Conservation (phyloP, 345 rosid genomes). For the Sapria himalayana region DNA sequence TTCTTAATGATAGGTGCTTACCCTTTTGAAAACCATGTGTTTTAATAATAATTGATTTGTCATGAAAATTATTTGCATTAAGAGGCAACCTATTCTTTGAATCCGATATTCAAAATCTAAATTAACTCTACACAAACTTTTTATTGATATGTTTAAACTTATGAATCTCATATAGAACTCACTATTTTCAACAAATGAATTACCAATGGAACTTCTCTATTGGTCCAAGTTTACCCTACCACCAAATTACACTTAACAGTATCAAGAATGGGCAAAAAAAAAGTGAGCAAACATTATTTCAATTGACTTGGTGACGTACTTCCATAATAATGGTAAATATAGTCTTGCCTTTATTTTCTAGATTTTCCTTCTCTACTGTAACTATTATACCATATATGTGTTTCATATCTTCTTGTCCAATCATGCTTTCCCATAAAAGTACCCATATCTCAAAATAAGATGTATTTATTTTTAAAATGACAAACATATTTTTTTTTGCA, state of each 20-base stretch:
- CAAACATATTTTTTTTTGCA: too few species aligned
- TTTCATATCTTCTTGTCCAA: too few species aligned
- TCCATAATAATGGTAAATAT: constrained; percentile 14
- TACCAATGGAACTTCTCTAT: constrained; percentile 9
- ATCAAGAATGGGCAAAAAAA: constrained; percentile 2
- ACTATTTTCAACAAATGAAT: constrained; percentile 37
- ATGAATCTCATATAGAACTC: too few species aligned
- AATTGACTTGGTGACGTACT: constrained; percentile 19
- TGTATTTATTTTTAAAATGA: too few species aligned
- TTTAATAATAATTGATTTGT: constrained; percentile 24
- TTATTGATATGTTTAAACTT: too few species aligned
- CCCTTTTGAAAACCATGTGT: constrained; percentile 40
- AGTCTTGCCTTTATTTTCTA: constrained; percentile 31
- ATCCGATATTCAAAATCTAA: too few species aligned
- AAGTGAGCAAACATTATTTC: constrained; percentile 3
- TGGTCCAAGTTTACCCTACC: constrained; percentile 12
- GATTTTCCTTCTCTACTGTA: too few species aligned
- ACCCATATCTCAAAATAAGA: too few species aligned
- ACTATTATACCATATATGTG: too few species aligned
- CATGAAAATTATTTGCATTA: constrained; percentile 20
- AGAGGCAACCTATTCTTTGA: constrained; percentile 19
- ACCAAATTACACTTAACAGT: constrained; percentile 13
- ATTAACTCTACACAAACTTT: too few species aligned
- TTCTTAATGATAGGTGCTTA: constrained; percentile 40
- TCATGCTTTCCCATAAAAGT: too few species aligned